Conservation (phyloP, 768 basidiomycete genomes). For the Boletus coccyginus region DNA sequence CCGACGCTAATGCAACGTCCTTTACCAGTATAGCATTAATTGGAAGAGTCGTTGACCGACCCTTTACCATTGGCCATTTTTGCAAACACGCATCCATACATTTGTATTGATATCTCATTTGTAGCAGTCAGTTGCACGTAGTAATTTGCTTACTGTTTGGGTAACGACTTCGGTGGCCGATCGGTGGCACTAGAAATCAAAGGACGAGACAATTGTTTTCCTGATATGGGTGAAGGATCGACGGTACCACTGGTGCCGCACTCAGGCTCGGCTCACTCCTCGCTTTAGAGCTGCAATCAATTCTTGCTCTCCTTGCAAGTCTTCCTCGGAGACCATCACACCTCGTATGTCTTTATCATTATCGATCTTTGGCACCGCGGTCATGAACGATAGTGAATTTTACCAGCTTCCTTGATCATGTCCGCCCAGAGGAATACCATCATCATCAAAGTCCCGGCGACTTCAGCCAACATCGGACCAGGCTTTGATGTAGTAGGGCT, state of each 20-base stretch:
- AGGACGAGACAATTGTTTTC: neutral
- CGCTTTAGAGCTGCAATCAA: neutral
- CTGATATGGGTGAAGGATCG: slow-evolving; percentile 15
- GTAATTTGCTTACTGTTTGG: neutral
- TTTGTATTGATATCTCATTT: slow-evolving; percentile 16
- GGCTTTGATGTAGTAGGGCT: slow-evolving; percentile 99
- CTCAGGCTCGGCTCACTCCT: neutral
- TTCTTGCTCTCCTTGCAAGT: neutral
- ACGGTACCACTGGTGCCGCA: neutral
- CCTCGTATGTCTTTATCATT: slow-evolving; percentile 6
- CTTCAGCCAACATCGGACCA: slow-evolving; percentile 97
- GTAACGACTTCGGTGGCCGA: neutral
- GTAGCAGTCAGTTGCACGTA: neutral
- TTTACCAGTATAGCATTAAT: neutral
- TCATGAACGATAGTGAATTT: neutral
- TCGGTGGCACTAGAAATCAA: neutral
- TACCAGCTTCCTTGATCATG: slow-evolving; percentile 20
- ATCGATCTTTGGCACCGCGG: no score
- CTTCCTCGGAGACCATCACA: neutral
- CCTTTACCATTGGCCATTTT: neutral
- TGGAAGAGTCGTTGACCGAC: slow-evolving; percentile 15
- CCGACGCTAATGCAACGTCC: neutral
- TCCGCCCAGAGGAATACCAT: slow-evolving; percentile 35
- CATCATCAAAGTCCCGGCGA: slow-evolving; percentile 88
- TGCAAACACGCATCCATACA: neutral